A percentile compares a stretch with the other conserved stretches of the same genome.
Evolutionary conservation across 192 early-diverging fungal species (phyloP).

Genomic region (Pilaira anomala): DNA sequence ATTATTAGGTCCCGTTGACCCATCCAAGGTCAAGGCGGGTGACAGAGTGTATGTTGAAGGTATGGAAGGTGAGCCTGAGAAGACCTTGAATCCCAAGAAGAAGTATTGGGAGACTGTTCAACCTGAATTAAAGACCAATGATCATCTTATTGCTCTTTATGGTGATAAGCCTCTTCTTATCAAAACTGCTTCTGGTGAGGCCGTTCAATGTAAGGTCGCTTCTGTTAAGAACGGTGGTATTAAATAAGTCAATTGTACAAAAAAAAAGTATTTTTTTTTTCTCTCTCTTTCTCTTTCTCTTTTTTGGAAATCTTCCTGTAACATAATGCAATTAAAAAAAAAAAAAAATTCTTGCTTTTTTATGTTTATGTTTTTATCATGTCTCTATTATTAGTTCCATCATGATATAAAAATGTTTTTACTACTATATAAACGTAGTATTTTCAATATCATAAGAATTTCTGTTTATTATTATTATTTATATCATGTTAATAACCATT

Average conservation of each 20-base stretch:
- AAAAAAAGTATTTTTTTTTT: too few relatives aligned
- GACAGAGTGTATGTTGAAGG: conserved; percentile 91
- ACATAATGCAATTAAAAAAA: neutral
- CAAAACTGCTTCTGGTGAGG: conserved; percentile 45
- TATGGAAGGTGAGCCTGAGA: conserved; percentile 84
- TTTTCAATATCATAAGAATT: too few relatives aligned
- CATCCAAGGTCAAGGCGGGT: conserved; percentile 81
- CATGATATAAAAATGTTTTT: too few relatives aligned
- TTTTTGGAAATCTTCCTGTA: neutral
- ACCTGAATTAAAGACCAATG: conserved; percentile 75
- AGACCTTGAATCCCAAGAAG: conserved; percentile 94
- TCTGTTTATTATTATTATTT: too few relatives aligned
- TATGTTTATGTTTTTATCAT: too few relatives aligned
- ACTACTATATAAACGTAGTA: too few relatives aligned
- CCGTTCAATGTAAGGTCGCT: conserved; percentile 52
- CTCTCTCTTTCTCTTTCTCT: conserved; percentile 2
- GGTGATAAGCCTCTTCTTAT: conserved; percentile 41
- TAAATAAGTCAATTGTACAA: too few relatives aligned
- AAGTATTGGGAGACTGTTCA: conserved; percentile 98
- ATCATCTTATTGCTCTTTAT: conserved; percentile 64
- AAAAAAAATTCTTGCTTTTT: too few relatives aligned
- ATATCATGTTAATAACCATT: too few relatives aligned
- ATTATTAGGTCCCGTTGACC: conserved; percentile 75
- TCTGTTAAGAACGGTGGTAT: conserved; percentile 66
- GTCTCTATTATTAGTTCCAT: too few relatives aligned